These are phyloP conservation scores for Triticum aestivum DNA, from an alignment of 176 grass and related monocot genomes.

Conservation along the genomic window DNA sequence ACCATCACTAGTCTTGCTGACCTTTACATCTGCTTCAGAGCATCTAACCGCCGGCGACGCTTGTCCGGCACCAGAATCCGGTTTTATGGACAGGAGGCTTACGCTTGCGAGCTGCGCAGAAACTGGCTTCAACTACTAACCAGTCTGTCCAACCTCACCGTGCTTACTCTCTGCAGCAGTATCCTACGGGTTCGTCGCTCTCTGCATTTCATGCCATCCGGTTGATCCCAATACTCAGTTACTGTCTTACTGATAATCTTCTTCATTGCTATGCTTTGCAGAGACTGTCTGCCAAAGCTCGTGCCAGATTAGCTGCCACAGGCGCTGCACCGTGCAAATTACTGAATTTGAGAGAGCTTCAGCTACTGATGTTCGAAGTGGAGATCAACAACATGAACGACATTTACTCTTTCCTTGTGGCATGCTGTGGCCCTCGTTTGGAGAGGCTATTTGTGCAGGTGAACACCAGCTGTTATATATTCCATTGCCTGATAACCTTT, in stretches of 20 bases:
- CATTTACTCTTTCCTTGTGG: slow-evolving; percentile 44
- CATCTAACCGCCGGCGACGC: accelerated
- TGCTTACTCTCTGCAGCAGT: slow-evolving; percentile 47
- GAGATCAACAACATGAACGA: not conserved
- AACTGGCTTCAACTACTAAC: slow-evolving; percentile 7
- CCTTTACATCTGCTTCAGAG: slow-evolving; percentile 35
- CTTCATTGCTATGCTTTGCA: slow-evolving; percentile 10
- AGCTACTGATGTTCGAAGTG: slow-evolving; percentile 51
- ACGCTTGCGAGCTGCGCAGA: not conserved
- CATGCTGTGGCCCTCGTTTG: slow-evolving; percentile 34
- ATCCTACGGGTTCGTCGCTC: slow-evolving; percentile 41
- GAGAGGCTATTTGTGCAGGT: slow-evolving; percentile 67
- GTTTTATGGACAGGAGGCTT: no score
- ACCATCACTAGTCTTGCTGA: slow-evolving; percentile 4
- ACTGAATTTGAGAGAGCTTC: slow-evolving; percentile 45
- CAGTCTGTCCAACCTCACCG: slow-evolving; percentile 46
- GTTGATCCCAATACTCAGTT: not conserved
- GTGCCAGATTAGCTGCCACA: slow-evolving; percentile 4
- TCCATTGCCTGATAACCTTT: not conserved
- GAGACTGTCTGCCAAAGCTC: not conserved
- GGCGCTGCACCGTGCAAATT: slow-evolving; percentile 36
- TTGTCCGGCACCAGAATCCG: no score
- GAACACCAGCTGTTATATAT: not conserved
- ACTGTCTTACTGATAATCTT: not conserved
- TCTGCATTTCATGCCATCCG: not conserved